Conservation (phyloP, 2,329 filamentous ascomycete genomes). For the Colletotrichum viniferum region DNA sequence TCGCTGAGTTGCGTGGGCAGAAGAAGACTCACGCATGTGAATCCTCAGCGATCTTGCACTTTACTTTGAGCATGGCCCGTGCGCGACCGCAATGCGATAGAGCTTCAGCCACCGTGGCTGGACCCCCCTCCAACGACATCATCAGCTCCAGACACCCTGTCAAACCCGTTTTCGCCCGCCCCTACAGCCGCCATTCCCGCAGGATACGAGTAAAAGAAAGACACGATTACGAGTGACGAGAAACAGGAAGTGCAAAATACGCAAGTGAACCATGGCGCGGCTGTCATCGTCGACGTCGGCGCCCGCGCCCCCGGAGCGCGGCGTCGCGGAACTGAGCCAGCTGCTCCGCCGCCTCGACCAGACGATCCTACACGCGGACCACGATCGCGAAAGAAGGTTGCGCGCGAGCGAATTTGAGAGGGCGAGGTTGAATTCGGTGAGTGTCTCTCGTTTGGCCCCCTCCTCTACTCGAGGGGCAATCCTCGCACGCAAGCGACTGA, state of each 20-base stretch:
- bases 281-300: not conserved
- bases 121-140: slow-evolving; percentile 15
- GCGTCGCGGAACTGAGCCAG: slow-evolving; percentile 59
- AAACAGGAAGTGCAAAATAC: not conserved
- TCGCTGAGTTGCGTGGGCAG: not conserved
- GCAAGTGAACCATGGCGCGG: slow-evolving; percentile 7
- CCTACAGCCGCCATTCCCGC: not conserved
- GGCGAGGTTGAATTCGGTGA: slow-evolving; percentile 36
- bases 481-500: too few species aligned
- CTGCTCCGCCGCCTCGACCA: slow-evolving; percentile 70
- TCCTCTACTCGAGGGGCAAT: too few species aligned
- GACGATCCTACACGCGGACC: slow-evolving; percentile 65
- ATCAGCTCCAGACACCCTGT: slow-evolving; percentile 14
- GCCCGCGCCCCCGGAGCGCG: slow-evolving; percentile 29
- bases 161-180: not conserved
- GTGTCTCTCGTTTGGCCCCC: too few species aligned
- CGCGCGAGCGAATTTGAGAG: slow-evolving; percentile 70
- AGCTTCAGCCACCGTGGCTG: slow-evolving; percentile 27
- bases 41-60: not conserved
- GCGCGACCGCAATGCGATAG: not conserved
- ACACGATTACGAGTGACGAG: not conserved
- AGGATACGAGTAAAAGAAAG: not conserved
- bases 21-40: not conserved
- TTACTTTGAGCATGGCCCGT: not conserved
- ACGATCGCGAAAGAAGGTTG: slow-evolving; percentile 61